phyloP scores from a whole-genome alignment of 2,329 filamentous ascomycete genomes.

The Neocucurbitaria cava region DNA sequence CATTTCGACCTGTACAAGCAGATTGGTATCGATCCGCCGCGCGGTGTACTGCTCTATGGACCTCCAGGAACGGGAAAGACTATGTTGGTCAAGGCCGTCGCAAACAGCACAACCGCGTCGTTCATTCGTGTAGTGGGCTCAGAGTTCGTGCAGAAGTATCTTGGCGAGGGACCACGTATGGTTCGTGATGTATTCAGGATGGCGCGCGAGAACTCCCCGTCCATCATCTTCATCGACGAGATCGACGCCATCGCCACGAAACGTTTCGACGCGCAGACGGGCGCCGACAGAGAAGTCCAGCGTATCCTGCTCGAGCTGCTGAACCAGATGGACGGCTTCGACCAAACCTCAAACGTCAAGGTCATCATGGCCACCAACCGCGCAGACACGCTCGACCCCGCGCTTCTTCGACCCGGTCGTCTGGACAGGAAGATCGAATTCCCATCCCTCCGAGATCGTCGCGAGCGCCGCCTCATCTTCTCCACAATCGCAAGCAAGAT shows the following conservation, averaged over 20 bases:
- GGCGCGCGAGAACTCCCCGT: conserved; percentile 96
- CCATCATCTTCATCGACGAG: conserved; percentile 99
- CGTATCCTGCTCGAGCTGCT: conserved; percentile 96
- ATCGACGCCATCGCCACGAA: conserved; percentile 99
- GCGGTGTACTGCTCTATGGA: conserved; percentile 94
- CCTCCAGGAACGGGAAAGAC: conserved; percentile 97
- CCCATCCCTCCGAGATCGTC: conserved; percentile 89
- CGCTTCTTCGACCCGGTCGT: conserved; percentile 90
- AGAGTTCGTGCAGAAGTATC: conserved; percentile 98
- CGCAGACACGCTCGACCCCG: conserved; percentile 94
- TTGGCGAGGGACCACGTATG: conserved; percentile 97
- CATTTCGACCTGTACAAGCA: conserved; percentile 99
- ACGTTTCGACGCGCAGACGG: conserved; percentile 98
- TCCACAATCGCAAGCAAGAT: conserved; percentile 96
- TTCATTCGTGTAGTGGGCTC: conserved; percentile 98
- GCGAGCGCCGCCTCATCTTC: conserved; percentile 96
- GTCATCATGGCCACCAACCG: conserved; percentile 99
- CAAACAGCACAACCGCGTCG: conserved; percentile 96
- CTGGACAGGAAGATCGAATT: conserved; percentile 99
- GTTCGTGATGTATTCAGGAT: conserved; percentile 98
- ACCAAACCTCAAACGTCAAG: conserved; percentile 98
- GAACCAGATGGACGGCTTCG: conserved; percentile 99
- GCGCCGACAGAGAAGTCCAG: conserved; percentile 96
- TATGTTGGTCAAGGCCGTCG: conserved; percentile 97
- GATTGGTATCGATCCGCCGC: conserved; percentile 97